Percentiles rank a stretch among this genome's conserved stretches.
Conservation (phyloP, 768 basidiomycete species). For the Suillus sp. region DNA sequence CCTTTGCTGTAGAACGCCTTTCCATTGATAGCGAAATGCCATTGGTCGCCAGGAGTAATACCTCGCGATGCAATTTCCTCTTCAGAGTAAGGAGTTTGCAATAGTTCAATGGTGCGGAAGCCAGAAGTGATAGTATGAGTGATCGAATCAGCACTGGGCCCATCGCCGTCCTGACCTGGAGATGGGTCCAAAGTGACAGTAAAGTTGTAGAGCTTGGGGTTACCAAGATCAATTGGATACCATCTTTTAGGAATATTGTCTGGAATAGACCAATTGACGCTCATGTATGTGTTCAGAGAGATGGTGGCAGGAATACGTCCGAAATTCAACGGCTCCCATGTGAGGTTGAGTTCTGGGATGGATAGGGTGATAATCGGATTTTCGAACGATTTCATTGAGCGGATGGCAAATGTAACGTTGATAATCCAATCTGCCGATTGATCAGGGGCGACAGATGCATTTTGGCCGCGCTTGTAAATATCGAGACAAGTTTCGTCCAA, state of each 20-base stretch:
- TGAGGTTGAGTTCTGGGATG: slow-evolving; percentile 49
- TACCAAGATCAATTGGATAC: slow-evolving; percentile 59
- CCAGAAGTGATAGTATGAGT: slow-evolving; percentile 50
- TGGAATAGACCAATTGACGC: slow-evolving; percentile 46
- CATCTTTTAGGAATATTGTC: slow-evolving; percentile 50
- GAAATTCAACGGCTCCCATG: slow-evolving; percentile 33
- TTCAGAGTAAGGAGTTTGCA: slow-evolving; percentile 49
- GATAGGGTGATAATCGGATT: slow-evolving; percentile 43
- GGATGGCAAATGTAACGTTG: slow-evolving; percentile 53
- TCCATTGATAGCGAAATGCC: slow-evolving; percentile 63
- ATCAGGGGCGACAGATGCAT: slow-evolving; percentile 44
- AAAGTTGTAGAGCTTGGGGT: slow-evolving; percentile 56
- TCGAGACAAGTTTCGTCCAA: slow-evolving; percentile 56
- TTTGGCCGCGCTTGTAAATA: slow-evolving; percentile 55
- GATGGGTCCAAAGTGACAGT: slow-evolving; percentile 41
- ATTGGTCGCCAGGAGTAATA: slow-evolving; percentile 61
- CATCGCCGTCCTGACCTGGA: slow-evolving; percentile 10
- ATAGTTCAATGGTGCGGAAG: slow-evolving; percentile 59
- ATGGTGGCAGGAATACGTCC: slow-evolving; percentile 25
- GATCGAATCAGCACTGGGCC: slow-evolving; percentile 24
- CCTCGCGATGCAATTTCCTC: slow-evolving; percentile 46
- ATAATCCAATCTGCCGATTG: slow-evolving; percentile 56
- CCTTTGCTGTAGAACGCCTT: slow-evolving; percentile 56
- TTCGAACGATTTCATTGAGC: slow-evolving; percentile 40
- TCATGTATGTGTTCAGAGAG: slow-evolving; percentile 41